Evolutionary conservation across 2,329 filamentous ascomycete genomes (phyloP).

Genomic region (Leptosphaerulina australis): DNA sequence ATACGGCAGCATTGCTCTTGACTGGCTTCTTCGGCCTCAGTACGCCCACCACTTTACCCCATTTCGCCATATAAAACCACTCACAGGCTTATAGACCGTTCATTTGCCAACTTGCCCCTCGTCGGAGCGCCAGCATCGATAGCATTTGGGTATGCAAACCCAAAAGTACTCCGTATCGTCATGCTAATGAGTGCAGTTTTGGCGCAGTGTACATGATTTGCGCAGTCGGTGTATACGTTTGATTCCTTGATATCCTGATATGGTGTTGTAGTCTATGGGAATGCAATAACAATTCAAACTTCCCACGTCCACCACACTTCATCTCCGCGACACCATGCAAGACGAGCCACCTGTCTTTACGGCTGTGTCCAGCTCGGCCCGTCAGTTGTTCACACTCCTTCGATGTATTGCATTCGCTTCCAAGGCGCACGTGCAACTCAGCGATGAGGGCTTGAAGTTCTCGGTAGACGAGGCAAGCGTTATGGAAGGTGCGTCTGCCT

Average conservation of each 20-base stretch:
- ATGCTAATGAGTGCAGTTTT: conserved; percentile 63
- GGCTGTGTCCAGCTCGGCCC: conserved; percentile 77
- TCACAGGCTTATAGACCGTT: conserved; percentile 80
- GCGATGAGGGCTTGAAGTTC: conserved; percentile 83
- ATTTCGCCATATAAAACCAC: not conserved
- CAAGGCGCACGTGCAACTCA: conserved; percentile 75
- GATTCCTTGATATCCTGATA: conserved; percentile 43
- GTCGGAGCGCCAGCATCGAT: conserved; percentile 86
- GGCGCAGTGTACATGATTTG: conserved; percentile 99
- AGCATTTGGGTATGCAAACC: conserved; percentile 76
- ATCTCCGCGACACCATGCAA: conserved; percentile 37
- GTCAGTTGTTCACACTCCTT: conserved; percentile 71
- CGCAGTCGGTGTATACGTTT: conserved; percentile 98
- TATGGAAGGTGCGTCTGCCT: conserved; percentile 73
- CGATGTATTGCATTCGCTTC: conserved; percentile 66
- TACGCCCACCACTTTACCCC: conserved; percentile 52
- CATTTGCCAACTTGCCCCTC: conserved; percentile 74
- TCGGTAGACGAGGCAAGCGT: conserved; percentile 86
- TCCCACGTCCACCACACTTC: conserved; percentile 18
- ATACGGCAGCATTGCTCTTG: conserved; percentile 64
- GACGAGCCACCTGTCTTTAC: conserved; percentile 65
- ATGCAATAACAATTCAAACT: conserved; percentile 43
- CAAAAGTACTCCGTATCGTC: not conserved
- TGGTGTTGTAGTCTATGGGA: conserved; percentile 49
- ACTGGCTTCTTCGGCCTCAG: conserved; percentile 85